Evolutionary conservation across 2,329 filamentous ascomycete species (phyloP), one percentile per base, ranked within the genome.

Genomic region (Achaetomium macrosporum): DNA sequence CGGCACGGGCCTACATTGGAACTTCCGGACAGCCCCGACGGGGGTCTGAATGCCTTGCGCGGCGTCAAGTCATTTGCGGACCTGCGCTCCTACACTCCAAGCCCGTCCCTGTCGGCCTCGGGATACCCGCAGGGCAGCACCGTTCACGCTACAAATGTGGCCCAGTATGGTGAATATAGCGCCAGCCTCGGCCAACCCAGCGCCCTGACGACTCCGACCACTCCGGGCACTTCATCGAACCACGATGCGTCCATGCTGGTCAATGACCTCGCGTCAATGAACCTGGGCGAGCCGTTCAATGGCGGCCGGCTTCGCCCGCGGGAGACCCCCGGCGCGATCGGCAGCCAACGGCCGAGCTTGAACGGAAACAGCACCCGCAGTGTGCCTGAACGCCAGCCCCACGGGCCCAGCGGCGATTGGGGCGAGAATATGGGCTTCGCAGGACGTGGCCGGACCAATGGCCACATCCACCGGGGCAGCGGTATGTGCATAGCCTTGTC

Each of bases 1-100:
- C 62, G 65, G 19, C 61, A 63, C 29, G 61, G 61, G 5, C 88
- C 88, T 30, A 90, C 91, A n/a, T 76, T 97, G 36, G 88, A 91
- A 66, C 83, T 93, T 53, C 84, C 91, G n/a, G 89, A 89, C 60
- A 91, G 89, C 65, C 88, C 81, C 16, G 82, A 84, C 43, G 74
- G 72, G 29, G 84, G 84, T 31, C 82, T 87, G 44, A 86, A 89
- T 66, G 92, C 92, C 64, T 81, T 99, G 35, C 86, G 93, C 41
- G 89, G 89, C 29, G 93, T 92, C 57, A 97, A 97, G 76, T 97
- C 92, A 47, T 96, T 96, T 68, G 93, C 92, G 35, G 93, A 99
- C 67, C 75, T 99, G 58, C 87, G 92, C 59, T 95, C 91, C 1
- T 96, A 95, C 72, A 96, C 91, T 15, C 92, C 92, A 11, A 97